Percentiles rank a stretch among this genome's conserved stretches.
phyloP scores from a whole-genome alignment of 192 early-diverging fungal species.

The Gryganskiella cystojenkinii region DNA sequence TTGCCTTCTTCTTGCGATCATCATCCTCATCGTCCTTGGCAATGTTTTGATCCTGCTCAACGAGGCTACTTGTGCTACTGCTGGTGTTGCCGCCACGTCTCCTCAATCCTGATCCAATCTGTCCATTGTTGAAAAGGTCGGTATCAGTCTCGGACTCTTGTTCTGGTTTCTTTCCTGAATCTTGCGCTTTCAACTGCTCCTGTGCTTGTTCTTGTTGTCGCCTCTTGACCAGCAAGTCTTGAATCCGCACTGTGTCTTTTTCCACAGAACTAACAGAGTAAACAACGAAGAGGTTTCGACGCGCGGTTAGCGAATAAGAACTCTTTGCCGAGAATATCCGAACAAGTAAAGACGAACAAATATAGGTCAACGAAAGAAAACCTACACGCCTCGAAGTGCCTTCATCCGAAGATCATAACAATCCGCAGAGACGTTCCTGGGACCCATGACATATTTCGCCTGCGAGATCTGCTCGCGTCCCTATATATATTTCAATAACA shows the following conservation, averaged over 20 bases:
- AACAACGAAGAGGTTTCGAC: too few relatives aligned
- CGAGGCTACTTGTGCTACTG: not conserved
- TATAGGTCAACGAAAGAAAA: constrained; percentile 1
- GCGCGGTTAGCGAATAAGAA: not conserved
- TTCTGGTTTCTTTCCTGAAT: not conserved
- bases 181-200: not conserved
- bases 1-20: not conserved
- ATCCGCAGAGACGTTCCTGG: constrained; percentile 44
- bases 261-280: not conserved
- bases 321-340: not conserved
- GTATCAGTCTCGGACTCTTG: not conserved
- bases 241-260: not conserved
- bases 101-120: not conserved
- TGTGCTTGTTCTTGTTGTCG: not conserved
- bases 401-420: constrained; percentile 51
- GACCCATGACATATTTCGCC: constrained; percentile 51
- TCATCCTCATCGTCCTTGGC: not conserved
- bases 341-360: not conserved
- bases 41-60: not conserved
- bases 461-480: constrained; percentile 43
- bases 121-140: not conserved
- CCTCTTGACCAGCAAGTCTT: not conserved
- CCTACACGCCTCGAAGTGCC: constrained; percentile 47
- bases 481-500: too few relatives aligned
- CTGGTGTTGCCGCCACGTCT: constrained; percentile 2